These are phyloP conservation scores for maize (Zea mays) DNA, from an alignment of 176 grass and related monocot species.

Conservation along the genomic window Zm-B73-REFERENCE-NAM-5.0 NC_050104.1:8667501-8668000, in stretches of 20 bases:
- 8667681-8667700: constrained; percentile 30
- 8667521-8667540: constrained; percentile 45
- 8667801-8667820: no score
- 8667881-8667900: no score
- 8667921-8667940: no score
- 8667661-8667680: constrained; percentile 30
- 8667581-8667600: constrained; percentile 39
- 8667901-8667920: no score
- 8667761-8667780: no score
- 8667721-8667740: constrained; percentile 28
- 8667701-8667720: constrained; percentile 1
- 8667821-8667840: no score
- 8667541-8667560: constrained; percentile 30
- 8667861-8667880: no score
- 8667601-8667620: constrained; percentile 20
- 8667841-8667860: no score
- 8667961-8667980: no score
- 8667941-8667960: no score
- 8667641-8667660: neutral
- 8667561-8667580: constrained; percentile 25
- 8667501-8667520: constrained; percentile 1
- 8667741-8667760: constrained; percentile 7
- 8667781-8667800: no score
- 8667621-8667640: neutral
- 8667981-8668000: no score